Percentiles rank a stretch among this genome's conserved stretches.
Conservation (phyloP, 768 basidiomycete genomes). For the Lentinus brumalis region DNA sequence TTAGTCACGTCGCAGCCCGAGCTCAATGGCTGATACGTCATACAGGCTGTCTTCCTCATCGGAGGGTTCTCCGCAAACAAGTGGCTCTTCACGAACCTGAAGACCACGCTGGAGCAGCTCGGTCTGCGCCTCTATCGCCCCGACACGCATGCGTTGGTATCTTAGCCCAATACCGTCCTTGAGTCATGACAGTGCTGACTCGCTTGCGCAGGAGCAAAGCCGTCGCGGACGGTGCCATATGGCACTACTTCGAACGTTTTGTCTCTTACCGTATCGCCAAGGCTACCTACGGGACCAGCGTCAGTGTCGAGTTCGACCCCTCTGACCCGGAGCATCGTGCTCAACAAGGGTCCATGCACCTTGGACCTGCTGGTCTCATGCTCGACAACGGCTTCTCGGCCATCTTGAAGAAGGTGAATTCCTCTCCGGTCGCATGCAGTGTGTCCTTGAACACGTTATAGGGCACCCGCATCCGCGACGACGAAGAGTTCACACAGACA, state of each 20-base stretch:
- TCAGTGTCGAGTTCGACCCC: conserved; percentile 38
- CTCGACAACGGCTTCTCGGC: conserved; percentile 12
- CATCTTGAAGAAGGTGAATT: conserved; percentile 18
- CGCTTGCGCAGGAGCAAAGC: conserved; percentile 42
- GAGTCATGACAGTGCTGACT: no score
- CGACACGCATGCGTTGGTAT: conserved; percentile 70
- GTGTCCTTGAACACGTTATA: conserved; percentile 7
- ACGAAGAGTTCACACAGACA: neutral
- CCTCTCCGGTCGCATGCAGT: neutral
- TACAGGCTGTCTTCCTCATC: conserved; percentile 76
- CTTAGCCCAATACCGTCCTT: no score
- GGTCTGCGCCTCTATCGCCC: conserved; percentile 67
- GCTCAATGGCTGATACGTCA: conserved; percentile 35
- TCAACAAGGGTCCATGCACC: conserved; percentile 40
- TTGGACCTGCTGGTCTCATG: neutral
- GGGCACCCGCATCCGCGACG: conserved; percentile 9
- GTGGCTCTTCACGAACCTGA: conserved; percentile 73
- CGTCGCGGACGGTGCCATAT: conserved; percentile 54
- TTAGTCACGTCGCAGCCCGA: no score
- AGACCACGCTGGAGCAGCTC: conserved; percentile 57
- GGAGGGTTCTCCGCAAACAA: conserved; percentile 83
- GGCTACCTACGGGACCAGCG: conserved; percentile 49
- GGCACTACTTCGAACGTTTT: conserved; percentile 47
- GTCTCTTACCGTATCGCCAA: conserved; percentile 51
- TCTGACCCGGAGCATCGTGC: conserved; percentile 41